Base-by-base conservation (phyloP, 148 eudicot genomes). In the Agrostemma githago region DNA sequence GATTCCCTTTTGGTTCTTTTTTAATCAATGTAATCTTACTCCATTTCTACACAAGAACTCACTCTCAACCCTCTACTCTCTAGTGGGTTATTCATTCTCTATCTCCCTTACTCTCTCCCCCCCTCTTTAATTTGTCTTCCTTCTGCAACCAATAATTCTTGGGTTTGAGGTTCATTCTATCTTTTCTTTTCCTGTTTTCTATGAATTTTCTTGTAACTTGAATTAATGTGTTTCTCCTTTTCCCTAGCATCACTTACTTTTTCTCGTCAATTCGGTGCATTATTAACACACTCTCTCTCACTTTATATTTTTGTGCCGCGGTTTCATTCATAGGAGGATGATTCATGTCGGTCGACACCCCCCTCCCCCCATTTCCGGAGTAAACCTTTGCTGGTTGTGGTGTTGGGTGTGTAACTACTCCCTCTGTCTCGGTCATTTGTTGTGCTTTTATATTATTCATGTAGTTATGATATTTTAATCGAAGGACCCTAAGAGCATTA, bases 121-220 rank as follows among this genome's bases (percentile, higher is more conserved):
- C n/a, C n/a, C n/a, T n/a, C n/a, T n/a, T n/a, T n/a, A n/a, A n/a
- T n/a, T n/a, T 44, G 64, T 64, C 51, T 10, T 21, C 37, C 17
- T 14, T 21, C 58, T 54, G 12, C 54, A 61, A 17, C 63, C 63
- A 39, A 48, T 68, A 62, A 71, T 68, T 68, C 81, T 67, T 79
- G 76, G n/a, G 68, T 74, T 79, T 17, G 72, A 43, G 46, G 26
- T 53, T 70, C n/a, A n/a, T n/a, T 56, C 7, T 38, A 38, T 2
- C 10, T 16, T 63, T 5, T 34, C 2, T 63, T 10, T 44, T 51
- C 48, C 48, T 73, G 72, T 60, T 78, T 60, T 76, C 62, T 51
- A 38, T 79, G 77, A 37, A 56, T 20, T 68, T 74, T 79, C 69
- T 79, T 72, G 82, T 80, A 66, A 76, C 79, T 80, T 80, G 76